Percentiles rank a stretch among this genome's conserved stretches.
phyloP scores from a whole-genome alignment of 352 stramenopile species.

The Pythium dissotocum region DNA sequence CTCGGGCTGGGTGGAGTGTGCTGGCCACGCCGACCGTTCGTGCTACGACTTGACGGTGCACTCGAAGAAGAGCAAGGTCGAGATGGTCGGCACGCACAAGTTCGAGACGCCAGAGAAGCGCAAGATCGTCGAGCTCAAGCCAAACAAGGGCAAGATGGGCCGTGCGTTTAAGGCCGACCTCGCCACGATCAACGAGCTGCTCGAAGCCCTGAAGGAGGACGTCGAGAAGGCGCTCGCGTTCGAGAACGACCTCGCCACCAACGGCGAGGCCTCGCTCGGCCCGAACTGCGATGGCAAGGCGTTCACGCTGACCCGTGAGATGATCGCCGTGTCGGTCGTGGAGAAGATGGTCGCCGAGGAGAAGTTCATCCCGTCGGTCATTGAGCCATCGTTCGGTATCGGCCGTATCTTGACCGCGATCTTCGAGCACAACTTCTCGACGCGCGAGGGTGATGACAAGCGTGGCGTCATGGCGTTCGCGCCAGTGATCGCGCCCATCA shows the following conservation, averaged over 20 bases:
- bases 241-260: constrained; percentile 87
- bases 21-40: constrained; percentile 97
- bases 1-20: constrained; percentile 99
- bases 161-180: constrained; percentile 96
- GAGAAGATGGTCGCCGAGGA: constrained; percentile 96
- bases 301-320: constrained; percentile 94
- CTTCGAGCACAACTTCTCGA: constrained; percentile 98
- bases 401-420: constrained; percentile 97
- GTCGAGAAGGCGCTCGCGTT: constrained; percentile 88
- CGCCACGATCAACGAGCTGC: constrained; percentile 64
- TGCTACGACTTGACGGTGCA: constrained; percentile 97
- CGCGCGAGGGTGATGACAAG: constrained; percentile 96
- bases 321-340: constrained; percentile 93
- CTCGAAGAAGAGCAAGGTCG: constrained; percentile 85
- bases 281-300: constrained; percentile 77
- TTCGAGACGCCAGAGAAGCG: constrained; percentile 94
- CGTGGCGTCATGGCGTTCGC: constrained; percentile 98
- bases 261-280: constrained; percentile 91
- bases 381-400: constrained; percentile 99
- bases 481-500: constrained; percentile 97
- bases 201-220: constrained; percentile 89
- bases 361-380: constrained; percentile 99
- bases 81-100: constrained; percentile 89
- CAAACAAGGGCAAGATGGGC: constrained; percentile 96
- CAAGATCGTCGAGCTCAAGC: constrained; percentile 93